Base-by-base conservation (phyloP, 768 basidiomycete species). In the Tephrocybe rancida region DNA sequence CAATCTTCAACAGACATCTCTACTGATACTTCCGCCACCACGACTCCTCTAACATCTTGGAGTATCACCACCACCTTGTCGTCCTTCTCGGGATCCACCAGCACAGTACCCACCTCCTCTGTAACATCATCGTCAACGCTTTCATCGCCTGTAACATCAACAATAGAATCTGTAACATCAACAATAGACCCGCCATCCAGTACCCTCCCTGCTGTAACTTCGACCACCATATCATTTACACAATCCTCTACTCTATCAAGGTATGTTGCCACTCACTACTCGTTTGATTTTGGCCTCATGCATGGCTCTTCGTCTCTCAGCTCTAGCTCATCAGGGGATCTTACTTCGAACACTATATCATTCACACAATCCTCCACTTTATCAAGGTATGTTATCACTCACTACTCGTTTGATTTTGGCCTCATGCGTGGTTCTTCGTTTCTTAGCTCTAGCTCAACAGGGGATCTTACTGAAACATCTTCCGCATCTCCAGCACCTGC, bases 81-180 rank as follows among this genome's bases (percentile, higher is more conserved):
- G 38, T 48, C 53, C 22, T 35, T 14, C 14, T 1, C 34, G 29
- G 41, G n/a, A 52, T 21, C 30, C 42, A 38, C 55, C 44, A 43
- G 41, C 25, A 44, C 25, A 39, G 37, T 45, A 56, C 35, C 59
- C 27, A 50, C 16, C 38, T 44, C 51, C 19, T 48, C 48, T 55
- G 41, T 48, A 50, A 21, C 35, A n/a, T 43, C 52, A 27, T 41
- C 48, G 29, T 44, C 39, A 25, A 18, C 53, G 45, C 21, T 48
- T 24, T 32, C n/a, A n/a, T n/a, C n/a, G n/a, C n/a, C n/a, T n/a
- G n/a, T n/a, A n/a, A 50, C 39, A 3, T 6, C 32, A 37, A 35
- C 35, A 16, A 37, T 27, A 27, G 26, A 14, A n/a, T 45, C 38
- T 30, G 22, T 46, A n/a, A 50, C 39, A 3, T 6, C 32, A 37